phyloP scores from a whole-genome alignment of 139 green algal genomes.

The Eudorina sp. region DNA sequence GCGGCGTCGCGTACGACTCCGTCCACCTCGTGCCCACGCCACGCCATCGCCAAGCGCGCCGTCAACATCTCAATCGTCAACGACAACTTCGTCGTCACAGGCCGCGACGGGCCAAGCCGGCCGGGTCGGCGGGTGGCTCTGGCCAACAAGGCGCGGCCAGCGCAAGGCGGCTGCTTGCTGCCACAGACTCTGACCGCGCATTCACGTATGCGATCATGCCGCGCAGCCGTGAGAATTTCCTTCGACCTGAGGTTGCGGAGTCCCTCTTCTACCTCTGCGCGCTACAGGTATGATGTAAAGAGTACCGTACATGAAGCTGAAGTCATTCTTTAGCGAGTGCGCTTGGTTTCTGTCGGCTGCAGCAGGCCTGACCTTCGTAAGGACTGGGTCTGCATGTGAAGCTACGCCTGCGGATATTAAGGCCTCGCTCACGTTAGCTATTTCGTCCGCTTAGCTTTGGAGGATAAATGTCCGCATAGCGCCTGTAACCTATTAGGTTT shows the following conservation, averaged over 20 bases:
- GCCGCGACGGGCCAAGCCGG: not conserved
- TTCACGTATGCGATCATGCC: slow-evolving; percentile 9
- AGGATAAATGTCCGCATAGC: too few species aligned
- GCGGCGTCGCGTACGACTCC: slow-evolving; percentile 50
- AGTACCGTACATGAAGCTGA: too few species aligned
- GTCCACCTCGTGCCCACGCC: slow-evolving; percentile 2
- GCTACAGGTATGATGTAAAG: slow-evolving; percentile 68
- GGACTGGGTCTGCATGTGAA: too few species aligned
- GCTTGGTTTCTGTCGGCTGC: too few species aligned
- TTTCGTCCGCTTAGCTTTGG: too few species aligned
- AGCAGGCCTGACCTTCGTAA: too few species aligned
- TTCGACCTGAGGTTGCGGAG: slow-evolving; percentile 90
- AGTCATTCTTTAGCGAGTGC: too few species aligned
- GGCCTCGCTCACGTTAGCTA: too few species aligned
- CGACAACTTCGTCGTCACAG: not conserved
- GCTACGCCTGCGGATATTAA: too few species aligned
- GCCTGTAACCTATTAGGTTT: too few species aligned
- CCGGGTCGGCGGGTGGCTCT: not conserved
- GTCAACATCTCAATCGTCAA: not conserved
- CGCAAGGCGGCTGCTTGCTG: slow-evolving; percentile 4
- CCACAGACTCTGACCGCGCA: not conserved
- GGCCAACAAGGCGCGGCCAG: not conserved
- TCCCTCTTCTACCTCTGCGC: slow-evolving; percentile 88
- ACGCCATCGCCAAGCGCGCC: not conserved
- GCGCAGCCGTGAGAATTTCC: slow-evolving; percentile 69